Evolutionary conservation across 2,329 filamentous ascomycete species (phyloP), one percentile per base, ranked within the genome.

Genomic region (Corniculantispora saksenae): DNA sequence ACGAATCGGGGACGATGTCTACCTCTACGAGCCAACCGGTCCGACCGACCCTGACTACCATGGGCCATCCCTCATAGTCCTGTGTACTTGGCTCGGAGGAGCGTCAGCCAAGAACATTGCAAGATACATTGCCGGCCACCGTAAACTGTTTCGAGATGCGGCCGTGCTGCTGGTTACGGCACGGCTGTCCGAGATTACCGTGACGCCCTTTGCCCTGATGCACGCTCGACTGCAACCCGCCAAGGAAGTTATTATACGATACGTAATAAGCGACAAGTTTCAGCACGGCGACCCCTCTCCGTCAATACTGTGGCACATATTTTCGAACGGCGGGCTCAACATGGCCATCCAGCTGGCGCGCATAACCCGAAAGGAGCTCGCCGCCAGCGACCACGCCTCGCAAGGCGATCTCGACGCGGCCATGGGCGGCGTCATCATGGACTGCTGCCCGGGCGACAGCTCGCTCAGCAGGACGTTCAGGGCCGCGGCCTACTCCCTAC

Each of bases 31-130:
- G 32, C 63, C 63, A 27, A 32, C 50, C 25, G 54, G 43, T 10
- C 45, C 54, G 21, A 6, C 54, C 8, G 61, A 64, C 13, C 23
- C 56, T 1, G 45, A 35, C 10, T 55, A 50, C 43, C 38, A 43
- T 27, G 63, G 57, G 0, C 63, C 63, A 3, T 61, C 57, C 9
- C 54, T 66, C 45, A 63, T 66, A 5, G 54, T 66, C 25, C 8
- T 66, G 54, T 27, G 25, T 32, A 66, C 64, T 9, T 66, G 64
- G 64, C 60, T 66, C 21, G 64, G 64, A 2, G 64, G 64, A 15
- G 53, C 64, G 13, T 51, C 64, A 29, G 40, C 54, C 12, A 58
- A 47, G 23, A 57, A 59, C 9, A 55, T 66, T 8, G 38, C 25
- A 10, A 53, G 21, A 27, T 66, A 66, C n/a, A 53, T 66, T 2